Evolutionary conservation across 345 rosid species (phyloP), one percentile per base, ranked within the genome.

Genomic region (Conringia planisiliqua): DNA sequence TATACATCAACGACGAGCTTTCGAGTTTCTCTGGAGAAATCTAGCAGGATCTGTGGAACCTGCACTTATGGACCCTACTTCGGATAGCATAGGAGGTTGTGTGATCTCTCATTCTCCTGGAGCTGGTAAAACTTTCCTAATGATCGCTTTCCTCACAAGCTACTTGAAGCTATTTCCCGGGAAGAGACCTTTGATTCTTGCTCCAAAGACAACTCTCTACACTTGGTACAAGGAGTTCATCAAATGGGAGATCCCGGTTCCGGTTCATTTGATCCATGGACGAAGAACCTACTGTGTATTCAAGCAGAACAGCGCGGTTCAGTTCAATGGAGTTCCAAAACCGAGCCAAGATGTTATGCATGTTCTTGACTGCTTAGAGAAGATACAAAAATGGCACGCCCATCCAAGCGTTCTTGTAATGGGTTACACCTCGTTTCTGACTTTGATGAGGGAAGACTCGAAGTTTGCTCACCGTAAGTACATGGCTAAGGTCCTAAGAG

Each of bases 211-310:
- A 69, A 95, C 98, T 42, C 82, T 92, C 33, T 95, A 92, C 54
- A 95, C 97, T 18, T 92, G 99, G 99, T 83, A 95, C 86, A 95
- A 95, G 76, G 99, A 95, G 81, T 92, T 92, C 58, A 88, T 90
- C 73, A 95, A 95, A 79, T 95, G 98, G 99, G 75, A 92, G 67
- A 92, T 86, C 54, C 93, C 97, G 1, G 66, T 95, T 38, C 97
- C 98, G 0, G 94, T 90, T 78, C 91, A 95, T 79, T 81, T 95
- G 40, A 89, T 92, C 70, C 98, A 95, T 33, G 98, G 97, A 14
- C 89, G 97, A 38, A 82, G 86, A 83, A 85, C 91, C 46, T 95
- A 84, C 66, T 83, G 84, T 27, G 84, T 82, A 24, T 83, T 82
- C 50, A 85, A 77, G 82, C 78, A 84, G 70, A 77, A 58, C 68